Conservation (phyloP, 306 rosid genomes). For the Hylodesmum podocarpum region DNA sequence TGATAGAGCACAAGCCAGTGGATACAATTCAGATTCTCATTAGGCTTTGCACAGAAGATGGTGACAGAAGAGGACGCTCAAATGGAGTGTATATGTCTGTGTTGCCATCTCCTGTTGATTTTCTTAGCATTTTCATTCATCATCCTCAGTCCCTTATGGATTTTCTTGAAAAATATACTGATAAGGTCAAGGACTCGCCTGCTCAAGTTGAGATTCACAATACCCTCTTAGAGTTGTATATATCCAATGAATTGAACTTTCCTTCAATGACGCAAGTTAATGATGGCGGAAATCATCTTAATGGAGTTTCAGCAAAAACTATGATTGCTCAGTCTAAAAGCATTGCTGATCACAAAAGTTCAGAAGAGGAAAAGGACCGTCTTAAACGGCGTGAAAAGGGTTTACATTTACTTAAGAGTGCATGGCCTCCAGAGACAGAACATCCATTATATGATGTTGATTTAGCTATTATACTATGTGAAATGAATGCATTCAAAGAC, state of each 20-base stretch:
- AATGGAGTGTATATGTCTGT: slow-evolving; percentile 60
- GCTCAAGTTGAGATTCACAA: slow-evolving; percentile 98
- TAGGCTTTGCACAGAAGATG: slow-evolving; percentile 90
- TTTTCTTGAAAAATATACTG: slow-evolving; percentile 85
- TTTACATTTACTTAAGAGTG: slow-evolving; percentile 59
- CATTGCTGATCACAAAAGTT: slow-evolving; percentile 43
- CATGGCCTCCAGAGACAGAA: slow-evolving; percentile 85
- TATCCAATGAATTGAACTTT: slow-evolving; percentile 83
- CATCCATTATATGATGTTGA: slow-evolving; percentile 93
- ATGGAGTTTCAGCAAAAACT: slow-evolving; percentile 39
- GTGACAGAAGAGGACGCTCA: slow-evolving; percentile 51
- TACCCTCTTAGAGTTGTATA: slow-evolving; percentile 88
- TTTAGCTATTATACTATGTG: slow-evolving; percentile 87
- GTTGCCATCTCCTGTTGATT: slow-evolving; percentile 99
- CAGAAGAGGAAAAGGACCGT: slow-evolving; percentile 43
- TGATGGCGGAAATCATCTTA: slow-evolving; percentile 46
- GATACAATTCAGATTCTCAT: slow-evolving; percentile 91
- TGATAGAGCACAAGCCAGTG: slow-evolving; percentile 86
- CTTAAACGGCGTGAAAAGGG: slow-evolving; percentile 77
- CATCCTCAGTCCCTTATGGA: slow-evolving; percentile 89
- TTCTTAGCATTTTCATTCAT: slow-evolving; percentile 90
- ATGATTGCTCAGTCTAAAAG: slow-evolving; percentile 43
- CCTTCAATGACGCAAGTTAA: slow-evolving; percentile 64
- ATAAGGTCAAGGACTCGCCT: slow-evolving; percentile 90
- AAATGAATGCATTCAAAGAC: slow-evolving; percentile 86